Base-by-base conservation (phyloP, 495 filamentous ascomycete species). In the Trichoderma reesei region DNA sequence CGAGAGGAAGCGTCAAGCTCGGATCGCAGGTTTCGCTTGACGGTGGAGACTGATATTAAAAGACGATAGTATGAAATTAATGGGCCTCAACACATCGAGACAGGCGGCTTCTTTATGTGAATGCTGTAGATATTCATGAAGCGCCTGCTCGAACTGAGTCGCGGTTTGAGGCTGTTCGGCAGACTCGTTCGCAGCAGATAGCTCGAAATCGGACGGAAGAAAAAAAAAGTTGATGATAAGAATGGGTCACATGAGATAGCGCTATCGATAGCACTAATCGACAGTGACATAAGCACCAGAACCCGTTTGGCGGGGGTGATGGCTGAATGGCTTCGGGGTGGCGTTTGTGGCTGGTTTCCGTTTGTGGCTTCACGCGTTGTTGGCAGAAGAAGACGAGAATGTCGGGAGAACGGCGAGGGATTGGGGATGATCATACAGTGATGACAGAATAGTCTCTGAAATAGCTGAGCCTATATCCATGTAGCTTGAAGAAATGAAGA, bases 151-250 rank as follows among this genome's bases (percentile, higher is more conserved):
- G 26, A 31, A 33, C 14, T 56, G 26, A 56, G 34, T 56, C 34
- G 51, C 51, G 34, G 14, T 56, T 56, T 20, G 51, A 56, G 20
- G 51, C 51, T 33, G 34, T 56, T 34, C 51, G 26, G 31, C 51
- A 56, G 51, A 34, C 51, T 3, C 31, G 33, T 56, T 14, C 26
- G 26, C 26, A 26, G 26, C 11, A 34, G 11, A 16, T 34, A 56
- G 51, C 51, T 56, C 16, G 51, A 20, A 26, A 33, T 56, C 26
- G 20, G 26, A 56, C 11, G 18, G 51, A 34, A 56, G 31, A 56
- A 56, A 56, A 56, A 54, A 56, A 56, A 56, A 56, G 26, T 56
- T 56, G 51, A 6, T 56, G 51, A 56, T 56, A 56, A 56, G 51
- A 33, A 33, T 34, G 51, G 51, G 51, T 56, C 20, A 56, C 51